These are phyloP conservation scores for Fusarium udum DNA, from an alignment of 2,329 filamentous ascomycete genomes.

Conservation along the genomic window DNA sequence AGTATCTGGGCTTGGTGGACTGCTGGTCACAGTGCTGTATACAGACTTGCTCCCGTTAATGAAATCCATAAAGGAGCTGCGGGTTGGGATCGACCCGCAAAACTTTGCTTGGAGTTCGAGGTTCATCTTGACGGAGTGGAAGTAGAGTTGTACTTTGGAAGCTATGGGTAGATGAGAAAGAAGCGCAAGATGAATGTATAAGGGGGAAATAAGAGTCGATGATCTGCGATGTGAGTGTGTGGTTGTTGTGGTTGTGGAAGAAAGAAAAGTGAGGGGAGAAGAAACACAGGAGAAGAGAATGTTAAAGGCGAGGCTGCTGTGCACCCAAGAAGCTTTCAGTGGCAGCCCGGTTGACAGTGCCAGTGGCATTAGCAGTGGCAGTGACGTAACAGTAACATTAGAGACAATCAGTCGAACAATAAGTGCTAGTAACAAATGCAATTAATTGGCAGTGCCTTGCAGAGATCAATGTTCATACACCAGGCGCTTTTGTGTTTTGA, in stretches of 20 bases:
- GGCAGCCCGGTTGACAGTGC: slow-evolving; percentile 7
- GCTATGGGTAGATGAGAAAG: neutral
- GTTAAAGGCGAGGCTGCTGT: neutral
- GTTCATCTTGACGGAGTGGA: neutral
- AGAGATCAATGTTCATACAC: neutral
- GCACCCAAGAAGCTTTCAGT: neutral
- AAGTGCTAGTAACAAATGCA: neutral
- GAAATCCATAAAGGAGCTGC: slow-evolving; percentile 5
- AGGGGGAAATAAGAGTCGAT: neutral
- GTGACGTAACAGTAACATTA: neutral
- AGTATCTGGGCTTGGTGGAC: neutral
- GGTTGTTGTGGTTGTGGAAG: neutral
- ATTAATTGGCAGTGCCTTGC: neutral
- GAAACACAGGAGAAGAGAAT: neutral
- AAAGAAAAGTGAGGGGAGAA: neutral
- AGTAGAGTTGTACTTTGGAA: neutral
- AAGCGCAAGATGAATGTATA: neutral
- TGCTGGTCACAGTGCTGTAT: neutral
- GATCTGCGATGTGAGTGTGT: neutral
- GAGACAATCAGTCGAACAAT: neutral
- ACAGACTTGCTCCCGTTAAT: neutral
- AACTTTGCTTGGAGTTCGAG: slow-evolving; percentile 1
- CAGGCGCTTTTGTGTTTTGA: neutral
- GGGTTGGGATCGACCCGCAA: neutral
- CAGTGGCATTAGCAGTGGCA: neutral